phyloP scores from a whole-genome alignment of 805 yeast genomes.

The Nakazawaea ambrosiae region DNA sequence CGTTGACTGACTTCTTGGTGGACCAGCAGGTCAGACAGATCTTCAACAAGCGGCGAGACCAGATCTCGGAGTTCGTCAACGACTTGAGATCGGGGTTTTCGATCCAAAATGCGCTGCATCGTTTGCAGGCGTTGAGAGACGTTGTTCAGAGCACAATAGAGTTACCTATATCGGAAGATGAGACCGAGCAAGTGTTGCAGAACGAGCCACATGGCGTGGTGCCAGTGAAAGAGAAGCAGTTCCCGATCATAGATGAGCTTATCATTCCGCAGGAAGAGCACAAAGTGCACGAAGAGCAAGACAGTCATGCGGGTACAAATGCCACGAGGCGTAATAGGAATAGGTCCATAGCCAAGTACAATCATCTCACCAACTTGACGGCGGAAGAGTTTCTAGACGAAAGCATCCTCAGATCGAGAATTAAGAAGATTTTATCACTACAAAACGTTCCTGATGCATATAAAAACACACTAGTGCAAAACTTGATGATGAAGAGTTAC shows the following conservation, averaged over 20 bases:
- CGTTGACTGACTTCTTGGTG: background rate
- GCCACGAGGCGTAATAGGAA: slow-evolving; percentile 11
- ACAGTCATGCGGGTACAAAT: no score
- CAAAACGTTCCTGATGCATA: slow-evolving; percentile 30
- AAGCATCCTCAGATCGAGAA: slow-evolving; percentile 36
- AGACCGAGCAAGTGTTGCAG: slow-evolving; percentile 5
- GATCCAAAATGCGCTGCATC: slow-evolving; percentile 42
- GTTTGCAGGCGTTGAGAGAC: slow-evolving; percentile 39
- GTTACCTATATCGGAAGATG: slow-evolving; percentile 43
- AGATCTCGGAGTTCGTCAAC: slow-evolving; percentile 31
- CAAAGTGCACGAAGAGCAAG: slow-evolving; percentile 7
- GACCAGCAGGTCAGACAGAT: slow-evolving; percentile 8
- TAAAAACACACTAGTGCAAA: slow-evolving; percentile 48
- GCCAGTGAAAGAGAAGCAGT: slow-evolving; percentile 27
- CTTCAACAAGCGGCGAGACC: slow-evolving; percentile 25
- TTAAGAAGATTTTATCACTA: slow-evolving; percentile 37
- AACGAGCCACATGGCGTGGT: slow-evolving; percentile 39
- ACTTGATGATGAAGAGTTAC: slow-evolving; percentile 64
- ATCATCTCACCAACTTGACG: slow-evolving; percentile 22
- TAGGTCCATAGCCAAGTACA: slow-evolving; percentile 15
- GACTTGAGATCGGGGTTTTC: slow-evolving; percentile 39
- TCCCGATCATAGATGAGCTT: slow-evolving; percentile 31
- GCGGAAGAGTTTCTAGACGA: slow-evolving; percentile 28
- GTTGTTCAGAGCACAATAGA: slow-evolving; percentile 40
- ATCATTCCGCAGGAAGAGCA: slow-evolving; percentile 28